Evolutionary conservation across 306 rosid genomes (phyloP).

Genomic region (Astragalus membranaceus): DNA sequence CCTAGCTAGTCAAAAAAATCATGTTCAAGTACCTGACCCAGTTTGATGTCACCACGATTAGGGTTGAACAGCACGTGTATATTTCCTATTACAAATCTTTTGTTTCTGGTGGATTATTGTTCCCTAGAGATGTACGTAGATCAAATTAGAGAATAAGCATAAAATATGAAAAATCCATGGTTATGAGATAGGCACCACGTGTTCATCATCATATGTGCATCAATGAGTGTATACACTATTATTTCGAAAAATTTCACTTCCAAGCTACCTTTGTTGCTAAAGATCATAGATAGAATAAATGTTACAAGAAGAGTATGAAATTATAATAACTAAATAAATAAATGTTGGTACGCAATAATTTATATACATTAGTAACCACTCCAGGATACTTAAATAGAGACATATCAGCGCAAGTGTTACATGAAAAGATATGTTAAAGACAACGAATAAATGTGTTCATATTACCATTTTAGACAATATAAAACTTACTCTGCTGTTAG

Average conservation of each 20-base stretch:
- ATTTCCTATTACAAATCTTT: conserved; percentile 66
- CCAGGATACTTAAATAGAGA: neutral
- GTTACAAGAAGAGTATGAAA: conserved; percentile 3
- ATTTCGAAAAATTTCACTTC: neutral
- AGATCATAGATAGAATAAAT: neutral
- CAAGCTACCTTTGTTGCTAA: conserved; percentile 7
- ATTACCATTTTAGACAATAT: neutral
- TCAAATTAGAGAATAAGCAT: conserved; percentile 8
- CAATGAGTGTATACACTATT: neutral
- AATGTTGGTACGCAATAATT: neutral
- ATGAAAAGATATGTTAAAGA: neutral
- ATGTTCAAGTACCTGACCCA: conserved; percentile 66
- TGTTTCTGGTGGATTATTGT: conserved; percentile 25
- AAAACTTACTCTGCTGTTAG: conserved; percentile 39
- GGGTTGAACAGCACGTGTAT: conserved; percentile 89
- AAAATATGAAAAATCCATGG: neutral
- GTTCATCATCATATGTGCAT: neutral
- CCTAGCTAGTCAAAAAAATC: neutral
- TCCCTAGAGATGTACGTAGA: conserved; percentile 27
- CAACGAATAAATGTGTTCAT: neutral
- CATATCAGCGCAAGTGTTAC: neutral
- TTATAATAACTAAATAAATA: neutral
- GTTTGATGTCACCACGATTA: conserved; percentile 89
- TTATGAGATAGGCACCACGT: neutral
- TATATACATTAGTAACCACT: neutral